Evolutionary conservation across 2,329 filamentous ascomycete species (phyloP), one percentile per base, ranked within the genome.

Genomic region (Fragosphaeria purpurea): DNA sequence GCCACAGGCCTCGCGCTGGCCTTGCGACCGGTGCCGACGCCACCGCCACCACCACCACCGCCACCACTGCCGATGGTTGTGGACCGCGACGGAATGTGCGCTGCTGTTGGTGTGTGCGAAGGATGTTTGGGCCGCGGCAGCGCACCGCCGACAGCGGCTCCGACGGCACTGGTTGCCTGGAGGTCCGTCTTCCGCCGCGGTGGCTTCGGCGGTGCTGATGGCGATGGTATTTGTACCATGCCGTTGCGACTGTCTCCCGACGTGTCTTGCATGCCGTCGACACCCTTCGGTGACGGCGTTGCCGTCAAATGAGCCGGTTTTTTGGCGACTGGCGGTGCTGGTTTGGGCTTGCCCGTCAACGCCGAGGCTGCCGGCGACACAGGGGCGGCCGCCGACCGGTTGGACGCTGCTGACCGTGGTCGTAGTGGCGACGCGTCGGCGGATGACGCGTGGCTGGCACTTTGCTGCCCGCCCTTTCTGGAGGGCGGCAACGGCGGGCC

Each of bases 271-370:
- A 56, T 4, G 61, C 55, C 6, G 64, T 65, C 10, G 60, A 33
- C 32, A 34, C 52, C 22, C 32, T 10, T 47, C 31, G 49, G 10
- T 48, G 50, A 10, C 47, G 55, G 42, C 46, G 51, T 22, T 22
- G 22, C 22, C 12, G 66, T 58, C 5, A 81, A 69, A 55, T 80
- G 76, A 3, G 75, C 70, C 1, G 82, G 82, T 58, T 86, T 86
- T 62, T 72, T 77, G 30, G 81, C 82, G 46, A 85, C 70, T 1
- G 75, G 76, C 5, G 77, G 79, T n/a, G 75, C 65, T 8, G 65
- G 60, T 55, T 74, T 75, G 11, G 65, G 53, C 10, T 54, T 53
- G 30, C 59, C 34, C 41, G 43, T 35, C 11, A 46, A 5, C 10
- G 11, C 33, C n/a, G 45, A 50, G 8, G 50, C 48, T 6, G 38